Evolutionary conservation across 441 rosid genomes (phyloP).

Genomic region (Arabidopsis hybrid): DNA sequence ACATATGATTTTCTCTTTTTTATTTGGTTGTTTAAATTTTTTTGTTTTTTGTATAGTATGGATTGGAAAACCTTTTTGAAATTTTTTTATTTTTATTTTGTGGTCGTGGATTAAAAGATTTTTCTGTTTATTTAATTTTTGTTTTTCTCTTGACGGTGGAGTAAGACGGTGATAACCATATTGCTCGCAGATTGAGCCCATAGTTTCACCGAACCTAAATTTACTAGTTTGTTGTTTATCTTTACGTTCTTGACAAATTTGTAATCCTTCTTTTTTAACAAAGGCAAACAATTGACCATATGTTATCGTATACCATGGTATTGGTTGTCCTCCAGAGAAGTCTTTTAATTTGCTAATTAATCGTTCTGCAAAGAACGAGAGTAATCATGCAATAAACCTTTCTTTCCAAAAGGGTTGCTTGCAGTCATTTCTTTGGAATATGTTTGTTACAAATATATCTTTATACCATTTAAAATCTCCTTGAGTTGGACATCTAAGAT

Average conservation of each 20-base stretch:
- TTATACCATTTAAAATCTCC: background rate
- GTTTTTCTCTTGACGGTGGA: background rate
- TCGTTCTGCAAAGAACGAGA: background rate
- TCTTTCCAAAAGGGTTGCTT: background rate
- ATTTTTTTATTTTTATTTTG: background rate
- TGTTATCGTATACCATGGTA: background rate
- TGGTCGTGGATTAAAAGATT: background rate
- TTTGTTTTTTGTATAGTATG: background rate
- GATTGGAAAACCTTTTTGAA: background rate
- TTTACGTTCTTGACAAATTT: conserved; percentile 14
- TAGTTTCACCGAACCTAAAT: background rate
- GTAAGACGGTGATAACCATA: background rate
- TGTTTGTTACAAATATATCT: background rate
- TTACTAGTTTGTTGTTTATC: background rate
- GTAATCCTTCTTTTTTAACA: background rate
- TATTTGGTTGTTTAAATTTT: background rate
- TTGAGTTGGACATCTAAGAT: background rate
- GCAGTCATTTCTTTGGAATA: background rate
- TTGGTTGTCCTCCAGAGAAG: background rate
- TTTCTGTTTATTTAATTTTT: background rate
- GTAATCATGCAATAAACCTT: background rate
- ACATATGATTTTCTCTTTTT: background rate
- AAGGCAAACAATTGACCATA: background rate
- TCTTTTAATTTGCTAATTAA: background rate
- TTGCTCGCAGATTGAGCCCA: background rate